Evolutionary conservation across 1,284 basidiomycete genomes (phyloP), one percentile per base, ranked within the genome.

Genomic region (Cryptococcus sp.): DNA sequence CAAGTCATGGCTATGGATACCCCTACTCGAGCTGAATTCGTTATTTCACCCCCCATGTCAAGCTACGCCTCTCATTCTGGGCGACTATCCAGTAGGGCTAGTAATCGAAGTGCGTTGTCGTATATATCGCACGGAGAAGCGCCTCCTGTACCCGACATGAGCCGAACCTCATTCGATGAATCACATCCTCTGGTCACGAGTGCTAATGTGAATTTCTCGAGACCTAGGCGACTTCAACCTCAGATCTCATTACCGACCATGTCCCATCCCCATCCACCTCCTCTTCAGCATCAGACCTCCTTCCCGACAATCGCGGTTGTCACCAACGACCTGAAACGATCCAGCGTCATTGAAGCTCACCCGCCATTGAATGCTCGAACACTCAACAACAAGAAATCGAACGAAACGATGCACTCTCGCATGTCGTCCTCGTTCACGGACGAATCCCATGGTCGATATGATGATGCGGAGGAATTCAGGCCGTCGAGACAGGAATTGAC

Each of bases 1-100:
- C 44, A 50, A 18, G 60, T 70, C 25, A 54, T 70, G 53, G 60
- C 56, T 25, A 66, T 69, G 65, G 65, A 69, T 45, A 66, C 68
- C 25, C 67, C 68, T 4, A 63, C 61, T 11, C 57, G 68, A 22
- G 50, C 61, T 18, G 62, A 65, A 42, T 68, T 64, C 44, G 62
- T 67, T 46, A 63, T 61, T 41, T 66, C 66, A 9, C 64, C 67
- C 22, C 56, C 67, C 10, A 16, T 16, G 16, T 9, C 9, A 9
- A 9, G 10, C 10, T 34, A 9, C 10, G 16, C 16, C 16, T n/a
- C n/a, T n/a, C n/a, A n/a, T n/a, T 34, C 32, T 16, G 16, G 32
- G 16, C 32, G 32, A 9, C 9, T 34, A 34, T 34, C 32, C 10
- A 34, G 32, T 16, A 9, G 32, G 16, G 32, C 32, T 16, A 34